Conservation (phyloP, 352 stramenopile genomes). For the Phytophthora pinifolia region DNA sequence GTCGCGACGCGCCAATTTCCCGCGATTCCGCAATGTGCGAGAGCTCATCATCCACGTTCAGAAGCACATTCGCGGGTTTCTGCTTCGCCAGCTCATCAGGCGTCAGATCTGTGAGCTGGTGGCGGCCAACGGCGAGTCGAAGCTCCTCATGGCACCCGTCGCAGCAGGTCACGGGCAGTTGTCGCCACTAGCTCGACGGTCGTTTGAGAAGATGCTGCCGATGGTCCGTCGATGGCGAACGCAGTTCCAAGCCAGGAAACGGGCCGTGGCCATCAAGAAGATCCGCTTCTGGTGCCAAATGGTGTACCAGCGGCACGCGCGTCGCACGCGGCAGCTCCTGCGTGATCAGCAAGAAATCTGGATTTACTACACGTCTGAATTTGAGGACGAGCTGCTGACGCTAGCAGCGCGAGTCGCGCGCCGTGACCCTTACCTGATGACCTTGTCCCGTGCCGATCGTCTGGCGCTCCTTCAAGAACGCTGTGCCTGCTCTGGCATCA, state of each 20-base stretch:
- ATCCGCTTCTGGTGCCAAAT: slow-evolving; percentile 81
- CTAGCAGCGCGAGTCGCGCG: slow-evolving; percentile 48
- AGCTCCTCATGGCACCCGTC: slow-evolving; percentile 44
- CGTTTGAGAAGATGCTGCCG: slow-evolving; percentile 50
- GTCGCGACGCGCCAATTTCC: slow-evolving; percentile 42
- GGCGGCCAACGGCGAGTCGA: slow-evolving; percentile 38
- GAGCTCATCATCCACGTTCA: slow-evolving; percentile 55
- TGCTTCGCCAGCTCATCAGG: slow-evolving; percentile 50
- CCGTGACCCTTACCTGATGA: slow-evolving; percentile 70
- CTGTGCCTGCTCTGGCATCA: slow-evolving; percentile 53
- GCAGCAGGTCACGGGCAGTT: slow-evolving; percentile 26
- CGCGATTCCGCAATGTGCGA: slow-evolving; percentile 45
- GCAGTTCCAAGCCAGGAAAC: slow-evolving; percentile 52
- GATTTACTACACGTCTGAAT: slow-evolving; percentile 69
- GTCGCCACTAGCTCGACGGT: slow-evolving; percentile 37
- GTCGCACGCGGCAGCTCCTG: slow-evolving; percentile 54
- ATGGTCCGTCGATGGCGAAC: slow-evolving; percentile 61
- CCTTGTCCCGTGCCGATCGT: slow-evolving; percentile 40
- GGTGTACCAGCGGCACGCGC: slow-evolving; percentile 63
- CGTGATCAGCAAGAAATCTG: slow-evolving; percentile 62
- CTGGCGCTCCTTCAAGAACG: slow-evolving; percentile 48
- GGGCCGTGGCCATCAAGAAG: slow-evolving; percentile 69
- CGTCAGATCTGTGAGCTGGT: slow-evolving; percentile 56
- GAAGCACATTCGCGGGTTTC: slow-evolving; percentile 56
- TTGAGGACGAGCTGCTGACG: slow-evolving; percentile 58